Base-by-base conservation (phyloP, 495 filamentous ascomycete genomes). In the Darksidea phi region DNA sequence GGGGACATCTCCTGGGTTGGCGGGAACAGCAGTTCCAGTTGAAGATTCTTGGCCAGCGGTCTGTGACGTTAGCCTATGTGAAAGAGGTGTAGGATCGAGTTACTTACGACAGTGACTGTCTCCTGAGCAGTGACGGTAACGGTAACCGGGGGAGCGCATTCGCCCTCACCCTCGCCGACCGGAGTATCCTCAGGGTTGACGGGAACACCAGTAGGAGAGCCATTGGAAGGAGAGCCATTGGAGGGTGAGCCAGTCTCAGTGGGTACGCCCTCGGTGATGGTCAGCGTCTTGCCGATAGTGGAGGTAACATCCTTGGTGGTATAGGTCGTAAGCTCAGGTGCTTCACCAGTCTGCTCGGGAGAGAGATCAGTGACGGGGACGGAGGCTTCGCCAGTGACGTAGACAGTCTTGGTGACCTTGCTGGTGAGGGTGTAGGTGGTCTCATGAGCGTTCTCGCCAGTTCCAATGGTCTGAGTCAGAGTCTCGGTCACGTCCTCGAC, bases 91-190 rank as follows among this genome's bases (percentile, higher is more conserved):
- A 13, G 6, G 13, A 21, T 17, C n/a, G 26, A 1, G 15, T 2
- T 36, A 62, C 57, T 52, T 61, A 67, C 63, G 45, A 67, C 65
- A 54, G 56, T 61, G 57, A 68, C 61, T 17, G 61, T 64, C 61
- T 68, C 66, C 56, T 61, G 51, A 20, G 42, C 56, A 18, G 66
- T 68, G 52, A 68, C 56, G 12, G 66, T 68, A 24, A 64, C 57
- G 23, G 61, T 64, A 43, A 61, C 52, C 3, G 66, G 66, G 32
- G 57, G 34, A 41, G 48, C 51, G 53, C 66, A 68, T 50, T 58
- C 61, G 32, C 38, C 59, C 11, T 28, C 49, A n/a, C 48, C 49
- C 15, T 13, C 26, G 24, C 13, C 17, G 10, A 10, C 28, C 10
- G 28, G 28, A 10, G 10, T 10, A 32, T 32, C 28, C 3, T 32